Percentiles rank a stretch among this genome's conserved stretches.
Conservation (phyloP, 2,329 filamentous ascomycete genomes). For the Talaromyces piceae region DNA sequence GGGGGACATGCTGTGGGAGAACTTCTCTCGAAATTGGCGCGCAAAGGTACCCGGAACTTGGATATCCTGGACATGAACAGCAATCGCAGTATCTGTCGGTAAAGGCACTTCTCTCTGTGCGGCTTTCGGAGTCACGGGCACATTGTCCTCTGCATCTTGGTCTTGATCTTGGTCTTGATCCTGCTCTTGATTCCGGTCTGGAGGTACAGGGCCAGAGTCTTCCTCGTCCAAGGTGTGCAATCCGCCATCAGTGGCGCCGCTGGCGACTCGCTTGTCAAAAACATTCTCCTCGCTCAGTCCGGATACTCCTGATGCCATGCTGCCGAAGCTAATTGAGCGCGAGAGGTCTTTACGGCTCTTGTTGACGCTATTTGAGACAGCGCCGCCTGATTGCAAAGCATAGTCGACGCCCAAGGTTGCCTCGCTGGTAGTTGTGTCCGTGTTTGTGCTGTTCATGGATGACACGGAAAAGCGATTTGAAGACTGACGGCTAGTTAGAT, state of each 20-base stretch:
- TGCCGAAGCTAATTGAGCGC: slow-evolving; percentile 77
- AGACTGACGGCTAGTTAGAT: slow-evolving; percentile 48
- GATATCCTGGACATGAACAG: slow-evolving; percentile 81
- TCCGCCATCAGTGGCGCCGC: slow-evolving; percentile 36
- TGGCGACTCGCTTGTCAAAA: slow-evolving; percentile 37
- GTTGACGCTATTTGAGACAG: slow-evolving; percentile 33
- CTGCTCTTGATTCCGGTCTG: no score
- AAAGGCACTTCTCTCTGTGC: slow-evolving; percentile 50
- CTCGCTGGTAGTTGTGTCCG: slow-evolving; percentile 61
- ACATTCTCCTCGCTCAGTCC: slow-evolving; percentile 44
- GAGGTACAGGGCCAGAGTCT: slow-evolving; percentile 37
- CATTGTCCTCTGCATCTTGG: slow-evolving; percentile 34
- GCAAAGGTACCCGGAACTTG: slow-evolving; percentile 85
- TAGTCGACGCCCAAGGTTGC: slow-evolving; percentile 70
- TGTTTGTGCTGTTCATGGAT: slow-evolving; percentile 47
- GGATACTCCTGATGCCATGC: slow-evolving; percentile 70
- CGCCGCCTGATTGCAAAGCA: slow-evolving; percentile 73
- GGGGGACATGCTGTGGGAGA: slow-evolving; percentile 48
- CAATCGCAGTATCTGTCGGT: slow-evolving; percentile 80
- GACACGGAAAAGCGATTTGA: slow-evolving; percentile 54
- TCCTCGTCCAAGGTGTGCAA: slow-evolving; percentile 57
- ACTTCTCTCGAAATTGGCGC: slow-evolving; percentile 73
- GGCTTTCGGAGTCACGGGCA: slow-evolving; percentile 64
- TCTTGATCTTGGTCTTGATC: no score
- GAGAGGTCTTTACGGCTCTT: slow-evolving; percentile 44